Percentiles rank a stretch among this genome's conserved stretches.
Evolutionary conservation across 768 basidiomycete species (phyloP).

Genomic region (Suillus occidentalis): DNA sequence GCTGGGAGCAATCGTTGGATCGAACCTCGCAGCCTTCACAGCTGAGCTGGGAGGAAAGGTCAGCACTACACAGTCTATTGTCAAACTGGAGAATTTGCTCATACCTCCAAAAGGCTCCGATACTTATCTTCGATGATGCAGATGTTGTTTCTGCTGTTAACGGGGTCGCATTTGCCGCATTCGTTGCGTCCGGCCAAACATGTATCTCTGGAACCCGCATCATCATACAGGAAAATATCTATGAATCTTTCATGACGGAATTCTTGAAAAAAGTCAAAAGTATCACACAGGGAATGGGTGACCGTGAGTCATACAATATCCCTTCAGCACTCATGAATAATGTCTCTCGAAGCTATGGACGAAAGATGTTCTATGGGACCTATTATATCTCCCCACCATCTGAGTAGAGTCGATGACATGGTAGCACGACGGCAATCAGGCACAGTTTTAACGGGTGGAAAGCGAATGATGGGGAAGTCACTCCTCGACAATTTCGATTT

Average conservation of each 20-base stretch:
- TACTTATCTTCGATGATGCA: conserved; percentile 78
- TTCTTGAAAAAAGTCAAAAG: conserved; percentile 63
- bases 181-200: conserved; percentile 87
- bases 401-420: conserved; percentile 63
- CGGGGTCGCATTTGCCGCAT: conserved; percentile 80
- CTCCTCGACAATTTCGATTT: conserved; percentile 72
- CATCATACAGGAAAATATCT: conserved; percentile 68
- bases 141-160: conserved; percentile 75
- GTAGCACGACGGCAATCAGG: conserved; percentile 47
- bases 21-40: conserved; percentile 72
- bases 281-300: conserved; percentile 71
- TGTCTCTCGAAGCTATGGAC: conserved; percentile 54
- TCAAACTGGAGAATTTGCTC: neutral
- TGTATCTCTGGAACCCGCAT: conserved; percentile 92
- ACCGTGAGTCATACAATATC: conserved; percentile 52
- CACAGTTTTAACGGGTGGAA: conserved; percentile 60
- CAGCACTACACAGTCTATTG: conserved; percentile 1
- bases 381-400: conserved; percentile 66
- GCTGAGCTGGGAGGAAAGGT: conserved; percentile 90
- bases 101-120: conserved; percentile 57
- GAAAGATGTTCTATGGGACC: conserved; percentile 76
- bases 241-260: conserved; percentile 60
- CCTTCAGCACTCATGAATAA: neutral
- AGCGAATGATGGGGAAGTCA: conserved; percentile 61
- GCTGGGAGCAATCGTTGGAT: conserved; percentile 71